Evolutionary conservation across 2,329 filamentous ascomycete genomes (phyloP), one percentile per base, ranked within the genome.

Genomic region (Hymenoscyphus occultus): DNA sequence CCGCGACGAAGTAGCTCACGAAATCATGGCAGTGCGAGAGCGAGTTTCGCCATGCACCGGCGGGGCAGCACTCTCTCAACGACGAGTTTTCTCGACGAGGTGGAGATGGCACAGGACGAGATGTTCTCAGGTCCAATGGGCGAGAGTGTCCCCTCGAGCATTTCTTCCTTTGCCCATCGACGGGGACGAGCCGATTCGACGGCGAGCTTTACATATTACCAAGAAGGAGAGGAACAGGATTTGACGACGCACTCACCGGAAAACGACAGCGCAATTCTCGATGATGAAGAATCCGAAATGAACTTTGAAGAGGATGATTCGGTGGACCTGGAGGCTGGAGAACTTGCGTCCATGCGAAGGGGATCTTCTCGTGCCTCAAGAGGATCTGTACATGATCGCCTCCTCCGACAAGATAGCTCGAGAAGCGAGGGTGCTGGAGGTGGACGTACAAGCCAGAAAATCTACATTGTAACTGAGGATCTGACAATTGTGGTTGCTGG

Each of bases 101-200:
- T 98, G n/a, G 94, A 97, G 77, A 98, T 99, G 95, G 94, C 95
- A 22, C 92, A 96, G 61, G 92, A 97, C 76, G 94, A 98, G 85
- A 91, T 95, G 59, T 99, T 94, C 78, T 90, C 94, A 31, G 95
- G 95, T 6, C 95, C 94, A 6, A 88, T 97, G 74, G 93, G 93
- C 63, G 95, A 99, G 80, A 97, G 93, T 75, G 86, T 99, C n/a
- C 95, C 95, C 1, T 95, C 92, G 12, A 97, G 93, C 75, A 84
- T 93, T 42, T 93, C 92, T n/a, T 90, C 92, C 39, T 99, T 99
- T 76, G 89, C 88, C 59, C 93, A 97, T 77, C 91, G 92, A 66
- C 86, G 93, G 66, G 82, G 83, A 45, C 87, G 94, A 72, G 88
- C 92, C 70, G 91, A 93, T 74, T 98, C 94, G 14, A 92, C 85